A percentile compares a stretch with the other conserved stretches of the same genome.
phyloP scores from a whole-genome alignment of 306 rosid genomes.

The Fagus sylvatica region DNA sequence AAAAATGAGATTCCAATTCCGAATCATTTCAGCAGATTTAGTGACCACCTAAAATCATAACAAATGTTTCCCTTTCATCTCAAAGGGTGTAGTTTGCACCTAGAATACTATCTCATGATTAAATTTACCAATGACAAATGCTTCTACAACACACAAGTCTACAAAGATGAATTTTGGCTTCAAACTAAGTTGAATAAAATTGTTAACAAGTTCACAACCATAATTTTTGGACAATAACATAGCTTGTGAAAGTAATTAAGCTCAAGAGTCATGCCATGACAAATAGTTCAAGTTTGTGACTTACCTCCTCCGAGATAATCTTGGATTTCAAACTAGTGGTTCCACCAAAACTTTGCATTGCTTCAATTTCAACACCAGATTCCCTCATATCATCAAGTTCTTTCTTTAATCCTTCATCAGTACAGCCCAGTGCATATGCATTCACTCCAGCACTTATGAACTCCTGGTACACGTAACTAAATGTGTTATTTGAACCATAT shows the following conservation, averaged over 20 bases:
- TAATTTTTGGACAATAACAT: background rate
- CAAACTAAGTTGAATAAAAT: background rate
- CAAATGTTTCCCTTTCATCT: background rate
- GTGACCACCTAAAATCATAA: background rate
- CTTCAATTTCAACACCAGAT: constrained; percentile 75
- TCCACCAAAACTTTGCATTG: constrained; percentile 79
- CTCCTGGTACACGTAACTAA: constrained; percentile 54
- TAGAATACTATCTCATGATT: constrained; percentile 2
- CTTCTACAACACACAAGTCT: background rate
- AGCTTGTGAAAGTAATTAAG: constrained; percentile 19
- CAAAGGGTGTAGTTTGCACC: background rate
- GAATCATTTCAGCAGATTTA: background rate
- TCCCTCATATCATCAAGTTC: constrained; percentile 81
- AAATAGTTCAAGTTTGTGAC: constrained; percentile 17
- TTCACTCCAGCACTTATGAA: constrained; percentile 95
- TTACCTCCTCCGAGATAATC: constrained; percentile 77
- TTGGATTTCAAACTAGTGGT: constrained; percentile 82
- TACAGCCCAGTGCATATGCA: constrained; percentile 97
- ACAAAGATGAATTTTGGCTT: background rate
- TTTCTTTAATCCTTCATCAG: constrained; percentile 87
- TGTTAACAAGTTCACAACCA: background rate
- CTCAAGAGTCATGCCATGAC: background rate
- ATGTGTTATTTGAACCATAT: constrained; percentile 14
- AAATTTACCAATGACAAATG: background rate
- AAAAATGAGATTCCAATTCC: constrained; percentile 3